Evolutionary conservation across 2,329 filamentous ascomycete species (phyloP).

Genomic region (Plectosphaerella plurivora): DNA sequence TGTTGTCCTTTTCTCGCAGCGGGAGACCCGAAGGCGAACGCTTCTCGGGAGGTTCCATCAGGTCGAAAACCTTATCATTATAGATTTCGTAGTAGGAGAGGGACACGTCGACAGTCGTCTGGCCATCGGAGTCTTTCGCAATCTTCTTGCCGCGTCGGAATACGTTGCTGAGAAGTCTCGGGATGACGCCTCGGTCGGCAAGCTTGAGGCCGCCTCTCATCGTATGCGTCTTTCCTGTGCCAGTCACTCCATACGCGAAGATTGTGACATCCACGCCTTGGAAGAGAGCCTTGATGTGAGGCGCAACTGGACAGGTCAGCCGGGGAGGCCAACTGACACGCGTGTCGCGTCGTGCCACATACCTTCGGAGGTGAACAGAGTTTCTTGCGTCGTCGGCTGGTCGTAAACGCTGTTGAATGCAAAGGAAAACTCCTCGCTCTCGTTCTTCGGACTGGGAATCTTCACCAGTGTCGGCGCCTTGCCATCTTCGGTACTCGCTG

Average conservation of each 20-base stretch:
- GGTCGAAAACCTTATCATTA: conserved; percentile 90
- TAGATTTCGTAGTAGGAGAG: conserved; percentile 97
- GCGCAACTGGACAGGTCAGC: conserved; percentile 60
- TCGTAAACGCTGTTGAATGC: conserved; percentile 93
- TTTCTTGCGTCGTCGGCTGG: conserved; percentile 73
- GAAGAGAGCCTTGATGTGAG: conserved; percentile 88
- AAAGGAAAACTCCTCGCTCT: conserved; percentile 86
- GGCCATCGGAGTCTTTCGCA: conserved; percentile 68
- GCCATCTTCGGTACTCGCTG: conserved; percentile 57
- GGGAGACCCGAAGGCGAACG: conserved; percentile 76
- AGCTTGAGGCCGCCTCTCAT: conserved; percentile 89
- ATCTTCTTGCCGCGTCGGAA: conserved; percentile 84
- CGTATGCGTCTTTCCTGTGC: conserved; percentile 92
- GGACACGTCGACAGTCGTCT: conserved; percentile 67
- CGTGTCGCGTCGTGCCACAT: conserved; percentile 22
- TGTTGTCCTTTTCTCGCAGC: conserved; percentile 79
- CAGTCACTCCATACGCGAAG: conserved; percentile 90
- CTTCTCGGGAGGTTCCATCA: conserved; percentile 85
- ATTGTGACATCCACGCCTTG: conserved; percentile 83
- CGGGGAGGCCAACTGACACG: neutral
- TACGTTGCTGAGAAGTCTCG: conserved; percentile 76
- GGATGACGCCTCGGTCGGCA: conserved; percentile 83
- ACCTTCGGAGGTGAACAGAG: conserved; percentile 88
- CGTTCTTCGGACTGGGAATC: conserved; percentile 93
- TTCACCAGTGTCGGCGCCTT: conserved; percentile 67